Percentiles rank a stretch among this genome's conserved stretches.
These are phyloP conservation scores for Penicillium sp. DNA, from an alignment of 2,329 filamentous ascomycete species.

Conservation along the genomic window DNA sequence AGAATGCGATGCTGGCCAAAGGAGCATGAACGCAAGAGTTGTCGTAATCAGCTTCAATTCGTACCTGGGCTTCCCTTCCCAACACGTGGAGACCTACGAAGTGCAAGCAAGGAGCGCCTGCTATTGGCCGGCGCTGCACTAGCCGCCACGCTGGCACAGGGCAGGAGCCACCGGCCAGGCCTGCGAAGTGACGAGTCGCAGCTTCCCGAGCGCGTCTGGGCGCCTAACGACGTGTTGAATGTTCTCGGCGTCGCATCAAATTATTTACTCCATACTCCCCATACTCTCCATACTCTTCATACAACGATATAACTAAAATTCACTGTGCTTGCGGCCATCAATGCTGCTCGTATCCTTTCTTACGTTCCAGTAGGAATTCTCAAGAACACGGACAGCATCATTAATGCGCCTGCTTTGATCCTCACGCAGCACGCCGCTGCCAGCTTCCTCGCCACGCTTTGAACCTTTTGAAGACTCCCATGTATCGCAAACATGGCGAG, in stretches of 20 bases:
- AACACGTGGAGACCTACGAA: conserved; percentile 9
- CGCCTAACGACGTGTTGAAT: not conserved
- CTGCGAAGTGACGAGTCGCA: not conserved
- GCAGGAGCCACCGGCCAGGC: too few species aligned
- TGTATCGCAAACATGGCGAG: conserved; percentile 44
- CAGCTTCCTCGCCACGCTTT: not conserved
- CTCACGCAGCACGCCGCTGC: not conserved
- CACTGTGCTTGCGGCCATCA: not conserved
- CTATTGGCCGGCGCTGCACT: not conserved
- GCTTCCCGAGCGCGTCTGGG: not conserved
- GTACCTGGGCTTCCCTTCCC: not conserved
- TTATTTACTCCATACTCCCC: not conserved
- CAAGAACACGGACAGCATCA: not conserved
- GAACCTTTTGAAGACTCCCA: not conserved
- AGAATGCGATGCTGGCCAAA: not conserved
- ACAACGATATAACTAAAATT: not conserved
- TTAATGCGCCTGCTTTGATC: not conserved
- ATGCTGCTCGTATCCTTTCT: not conserved
- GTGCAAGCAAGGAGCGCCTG: not conserved
- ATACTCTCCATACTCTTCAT: not conserved
- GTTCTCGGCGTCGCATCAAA: not conserved
- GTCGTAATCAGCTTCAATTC: conserved; percentile 7
- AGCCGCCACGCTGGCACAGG: too few species aligned
- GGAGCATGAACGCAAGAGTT: too few species aligned
- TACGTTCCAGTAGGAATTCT: not conserved